Percentiles rank a stretch among this genome's conserved stretches.
These are phyloP conservation scores for Acanthamoeba royreba DNA, from an alignment of 208 protist genomes.

Conservation along the genomic window DNA sequence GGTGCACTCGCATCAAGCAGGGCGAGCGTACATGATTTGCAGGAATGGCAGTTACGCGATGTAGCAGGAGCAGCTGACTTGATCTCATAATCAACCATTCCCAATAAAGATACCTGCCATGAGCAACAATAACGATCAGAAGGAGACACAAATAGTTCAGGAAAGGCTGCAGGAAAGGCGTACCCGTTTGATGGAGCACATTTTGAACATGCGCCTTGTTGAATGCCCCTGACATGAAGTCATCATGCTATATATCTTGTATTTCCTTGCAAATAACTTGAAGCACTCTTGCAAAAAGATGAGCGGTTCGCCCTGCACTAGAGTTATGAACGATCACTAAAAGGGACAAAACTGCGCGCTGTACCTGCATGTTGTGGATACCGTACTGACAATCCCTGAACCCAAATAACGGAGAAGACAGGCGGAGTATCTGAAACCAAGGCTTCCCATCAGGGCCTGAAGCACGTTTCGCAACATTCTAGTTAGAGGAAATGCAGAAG, in stretches of 20 bases:
- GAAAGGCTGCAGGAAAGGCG: background rate
- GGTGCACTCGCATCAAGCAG: background rate
- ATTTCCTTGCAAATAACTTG: background rate
- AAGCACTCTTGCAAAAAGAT: conserved; percentile 7
- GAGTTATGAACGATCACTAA: too few species aligned
- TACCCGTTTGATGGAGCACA: conserved; percentile 27
- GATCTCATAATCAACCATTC: background rate
- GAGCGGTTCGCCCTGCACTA: conserved; percentile 4
- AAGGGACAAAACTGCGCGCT: too few species aligned
- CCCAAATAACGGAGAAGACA: background rate
- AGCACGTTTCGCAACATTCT: too few species aligned
- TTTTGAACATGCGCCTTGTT: background rate
- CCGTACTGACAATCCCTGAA: background rate
- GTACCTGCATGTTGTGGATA: conserved; percentile 18
- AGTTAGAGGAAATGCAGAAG: too few species aligned
- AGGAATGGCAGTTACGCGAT: background rate
- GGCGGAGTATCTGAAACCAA: background rate
- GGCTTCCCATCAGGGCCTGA: background rate
- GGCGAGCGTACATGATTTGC: background rate
- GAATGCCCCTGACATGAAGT: background rate
- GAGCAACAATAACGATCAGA: too few species aligned
- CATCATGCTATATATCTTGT: conserved; percentile 23
- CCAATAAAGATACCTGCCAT: background rate
- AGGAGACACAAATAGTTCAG: too few species aligned
- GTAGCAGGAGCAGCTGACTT: background rate